phyloP scores from a whole-genome alignment of 768 basidiomycete genomes.

The Phanerodontia chrysosporium region DNA sequence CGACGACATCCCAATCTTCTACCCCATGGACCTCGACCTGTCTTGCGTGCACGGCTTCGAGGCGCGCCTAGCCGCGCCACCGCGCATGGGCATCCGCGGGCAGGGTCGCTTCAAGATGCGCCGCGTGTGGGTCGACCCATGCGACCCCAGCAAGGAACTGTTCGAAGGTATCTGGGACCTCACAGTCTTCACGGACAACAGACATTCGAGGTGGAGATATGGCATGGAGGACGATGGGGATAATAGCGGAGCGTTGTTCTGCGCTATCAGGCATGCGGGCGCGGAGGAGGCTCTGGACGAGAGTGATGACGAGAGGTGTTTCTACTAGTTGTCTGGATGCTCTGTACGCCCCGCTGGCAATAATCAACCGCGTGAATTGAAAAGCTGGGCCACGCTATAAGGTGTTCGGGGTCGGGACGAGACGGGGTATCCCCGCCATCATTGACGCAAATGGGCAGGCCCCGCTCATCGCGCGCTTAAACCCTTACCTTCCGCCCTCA shows the following conservation, averaged over 20 bases:
- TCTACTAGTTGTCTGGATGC: background rate
- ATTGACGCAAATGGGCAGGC: background rate
- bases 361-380: too few relatives aligned
- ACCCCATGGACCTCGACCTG: background rate
- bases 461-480: background rate
- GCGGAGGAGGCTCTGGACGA: background rate
- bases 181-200: background rate
- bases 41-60: background rate
- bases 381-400: too few relatives aligned
- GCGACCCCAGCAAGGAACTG: background rate
- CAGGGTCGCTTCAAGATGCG: background rate
- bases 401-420: background rate
- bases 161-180: background rate
- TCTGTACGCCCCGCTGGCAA: too few relatives aligned
- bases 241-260: background rate
- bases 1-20: background rate
- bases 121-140: background rate
- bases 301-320: background rate
- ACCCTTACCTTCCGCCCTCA: background rate
- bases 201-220: background rate
- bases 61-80: background rate
- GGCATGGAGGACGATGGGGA: background rate
- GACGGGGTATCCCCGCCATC: background rate
- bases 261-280: background rate
- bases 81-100: background rate